Evolutionary conservation across 2,329 filamentous ascomycete species (phyloP), one percentile per base, ranked within the genome.

Genomic region (Scleromitrula shiraiana): DNA sequence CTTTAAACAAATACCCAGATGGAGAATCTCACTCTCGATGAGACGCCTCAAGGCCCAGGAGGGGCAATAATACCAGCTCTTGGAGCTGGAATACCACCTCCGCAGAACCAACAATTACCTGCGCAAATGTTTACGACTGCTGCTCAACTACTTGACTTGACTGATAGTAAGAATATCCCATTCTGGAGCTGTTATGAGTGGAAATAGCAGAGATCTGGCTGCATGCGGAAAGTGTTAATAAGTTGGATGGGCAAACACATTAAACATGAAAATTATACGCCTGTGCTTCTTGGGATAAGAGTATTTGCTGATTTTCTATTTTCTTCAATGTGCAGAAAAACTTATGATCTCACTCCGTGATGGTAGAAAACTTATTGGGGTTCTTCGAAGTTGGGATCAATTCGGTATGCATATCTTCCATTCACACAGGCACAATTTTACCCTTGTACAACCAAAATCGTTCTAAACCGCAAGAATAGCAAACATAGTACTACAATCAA

Each of bases 61-160:
- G 43, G 45, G 19, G 47, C 41, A 37, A 55, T 51, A 37, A 53
- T 50, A 15, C 47, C 46, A 50, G 36, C 45, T 30, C 47, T 56
- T 8, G 55, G 56, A 32, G 48, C 50, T 22, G 58, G 58, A 15
- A 29, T 55, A 37, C 50, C 57, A 20, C 54, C 57, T 15, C 55
- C 40, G 51, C 61, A 45, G 57, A 70, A 68, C 24, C 76, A 79
- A 54, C 85, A 88, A 68, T 72, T 91, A 32, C 87, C 87, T 12
- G 90, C 90, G 51, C 91, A 98, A 73, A 96, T 97, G 85, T 98
- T 98, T 71, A 95, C 93, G 15, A 98, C 93, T 26, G 93, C 93
- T 26, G 90, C 93, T 46, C 93, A 97, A 72, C 74, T 98, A 50
- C 74, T 98, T 50, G 93, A 98, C 66, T 76, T 98, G 62, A 97